These are phyloP conservation scores for Alternaria arbusti DNA, from an alignment of 2,329 filamentous ascomycete genomes.

Conservation along the genomic window DNA sequence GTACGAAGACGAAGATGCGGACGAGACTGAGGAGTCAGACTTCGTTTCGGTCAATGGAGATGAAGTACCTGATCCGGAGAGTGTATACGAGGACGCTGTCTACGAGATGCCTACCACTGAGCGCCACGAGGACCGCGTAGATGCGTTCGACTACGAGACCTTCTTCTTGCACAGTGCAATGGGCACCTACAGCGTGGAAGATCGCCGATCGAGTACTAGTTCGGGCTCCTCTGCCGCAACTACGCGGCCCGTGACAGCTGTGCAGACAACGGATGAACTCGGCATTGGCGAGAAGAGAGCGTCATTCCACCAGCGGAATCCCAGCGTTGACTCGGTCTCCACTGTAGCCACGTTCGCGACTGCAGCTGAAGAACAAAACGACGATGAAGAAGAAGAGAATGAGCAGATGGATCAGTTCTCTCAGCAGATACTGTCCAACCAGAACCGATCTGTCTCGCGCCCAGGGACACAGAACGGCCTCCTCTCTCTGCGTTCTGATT, in stretches of 20 bases:
- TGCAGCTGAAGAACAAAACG: conserved; percentile 60
- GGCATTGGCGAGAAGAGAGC: conserved; percentile 33
- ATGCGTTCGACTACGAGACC: conserved; percentile 95
- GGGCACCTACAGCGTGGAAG: conserved; percentile 71
- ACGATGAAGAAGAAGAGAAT: conserved; percentile 48
- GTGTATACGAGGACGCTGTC: conserved; percentile 55
- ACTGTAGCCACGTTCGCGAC: conserved; percentile 69
- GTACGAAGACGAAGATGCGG: conserved; percentile 32
- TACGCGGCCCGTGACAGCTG: conserved; percentile 48
- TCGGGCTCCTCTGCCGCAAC: conserved; percentile 60
- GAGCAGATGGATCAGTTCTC: conserved; percentile 51
- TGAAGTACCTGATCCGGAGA: conserved; percentile 31
- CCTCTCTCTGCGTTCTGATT: conserved; percentile 39
- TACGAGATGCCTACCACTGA: conserved; percentile 46
- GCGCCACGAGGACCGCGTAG: conserved; percentile 90
- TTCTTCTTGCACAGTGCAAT: conserved; percentile 94
- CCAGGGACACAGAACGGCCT: conserved; percentile 22
- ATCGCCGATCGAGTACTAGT: conserved; percentile 64
- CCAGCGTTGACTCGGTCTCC: conserved; percentile 66
- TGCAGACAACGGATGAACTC: conserved; percentile 27
- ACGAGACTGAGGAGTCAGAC: conserved; percentile 49
- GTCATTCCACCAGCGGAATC: conserved; percentile 56
- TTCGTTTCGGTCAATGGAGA: conserved; percentile 45
- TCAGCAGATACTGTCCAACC: conserved; percentile 37
- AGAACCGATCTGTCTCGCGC: conserved; percentile 21